These are phyloP conservation scores for Tricholoma matsutake DNA, from an alignment of 768 basidiomycete species.

Conservation along the genomic window DNA sequence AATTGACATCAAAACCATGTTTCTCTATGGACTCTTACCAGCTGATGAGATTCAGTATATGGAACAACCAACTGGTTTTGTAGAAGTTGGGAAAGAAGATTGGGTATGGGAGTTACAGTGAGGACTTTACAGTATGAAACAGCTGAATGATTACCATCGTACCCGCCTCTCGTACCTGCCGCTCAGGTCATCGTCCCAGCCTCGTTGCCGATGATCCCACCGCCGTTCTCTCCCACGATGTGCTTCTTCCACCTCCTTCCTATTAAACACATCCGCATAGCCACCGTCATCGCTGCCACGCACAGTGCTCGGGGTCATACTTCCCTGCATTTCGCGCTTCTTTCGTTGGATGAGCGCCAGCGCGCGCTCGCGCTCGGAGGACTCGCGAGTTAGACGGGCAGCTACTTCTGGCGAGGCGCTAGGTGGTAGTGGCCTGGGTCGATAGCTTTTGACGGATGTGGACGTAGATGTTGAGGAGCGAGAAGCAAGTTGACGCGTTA, in stretches of 20 bases:
- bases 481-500: constrained; percentile 60
- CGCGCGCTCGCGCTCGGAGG: constrained; percentile 72
- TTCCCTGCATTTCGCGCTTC: constrained; percentile 60
- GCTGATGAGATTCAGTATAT: too few species aligned
- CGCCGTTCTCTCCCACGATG: constrained; percentile 44
- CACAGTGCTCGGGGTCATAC: constrained; percentile 70
- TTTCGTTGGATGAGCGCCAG: constrained; percentile 66
- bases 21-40: too few species aligned
- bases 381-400: constrained; percentile 67
- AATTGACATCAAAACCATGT: too few species aligned
- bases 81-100: too few species aligned
- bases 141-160: neutral
- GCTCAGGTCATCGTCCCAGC: constrained; percentile 11
- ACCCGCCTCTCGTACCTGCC: neutral
- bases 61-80: too few species aligned
- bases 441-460: constrained; percentile 13
- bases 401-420: constrained; percentile 43
- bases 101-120: too few species aligned
- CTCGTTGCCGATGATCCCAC: constrained; percentile 23
- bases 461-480: constrained; percentile 24
- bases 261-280: constrained; percentile 72
- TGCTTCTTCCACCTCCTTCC: constrained; percentile 69
- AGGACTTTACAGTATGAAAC: too few species aligned
- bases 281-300: constrained; percentile 44
- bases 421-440: constrained; percentile 13